Evolutionary conservation across 179 eudicot genomes (phyloP), one percentile per base, ranked within the genome.

Genomic region (Actinidia arguta): DNA sequence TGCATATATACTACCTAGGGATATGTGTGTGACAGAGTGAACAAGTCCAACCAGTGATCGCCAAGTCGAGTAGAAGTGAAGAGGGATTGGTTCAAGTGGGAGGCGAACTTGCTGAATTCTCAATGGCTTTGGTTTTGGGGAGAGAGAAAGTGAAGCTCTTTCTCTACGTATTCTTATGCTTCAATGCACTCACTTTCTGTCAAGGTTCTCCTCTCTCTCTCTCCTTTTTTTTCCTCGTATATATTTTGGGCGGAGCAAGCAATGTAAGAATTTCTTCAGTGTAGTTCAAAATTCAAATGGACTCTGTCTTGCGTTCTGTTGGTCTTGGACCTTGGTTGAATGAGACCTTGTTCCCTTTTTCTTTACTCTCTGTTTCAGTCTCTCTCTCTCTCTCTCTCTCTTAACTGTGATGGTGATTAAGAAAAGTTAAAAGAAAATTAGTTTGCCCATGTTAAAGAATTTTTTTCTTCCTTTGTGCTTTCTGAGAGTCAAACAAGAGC

Each of bases 51-150:
- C n/a, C n/a, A n/a, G n/a, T n/a, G n/a, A n/a, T n/a, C n/a, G n/a
- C n/a, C n/a, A n/a, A n/a, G n/a, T 80, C 82, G 2, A 58, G 76
- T n/a, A 13, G 39, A 36, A 39, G 48, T 16, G 22, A 79, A 48
- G 36, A 46, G 22, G 44, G 74, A 31, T n/a, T 72, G 56, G 50
- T 72, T 58, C 42, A 39, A 68, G 44, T 46, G 48, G 4, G 7
- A 58, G 73, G 73, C 73, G 0, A 68, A 46, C 18, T 68, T 39
- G 73, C 50, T 68, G 39, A 39, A 12, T 51, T 80, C 72, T 66
- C 80, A 51, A 86, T 86, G 89, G 89, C 86, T 81, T 68, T 56
- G 48, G 76, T 78, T 83, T n/a, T 51, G 80, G 84, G 77, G 68
- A 24, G 48, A 8, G 50, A 16, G 73, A 55, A 55, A 48, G 56